These are phyloP conservation scores for Verticillium isaacii DNA, from an alignment of 2,329 filamentous ascomycete genomes.

Conservation along the genomic window DNA sequence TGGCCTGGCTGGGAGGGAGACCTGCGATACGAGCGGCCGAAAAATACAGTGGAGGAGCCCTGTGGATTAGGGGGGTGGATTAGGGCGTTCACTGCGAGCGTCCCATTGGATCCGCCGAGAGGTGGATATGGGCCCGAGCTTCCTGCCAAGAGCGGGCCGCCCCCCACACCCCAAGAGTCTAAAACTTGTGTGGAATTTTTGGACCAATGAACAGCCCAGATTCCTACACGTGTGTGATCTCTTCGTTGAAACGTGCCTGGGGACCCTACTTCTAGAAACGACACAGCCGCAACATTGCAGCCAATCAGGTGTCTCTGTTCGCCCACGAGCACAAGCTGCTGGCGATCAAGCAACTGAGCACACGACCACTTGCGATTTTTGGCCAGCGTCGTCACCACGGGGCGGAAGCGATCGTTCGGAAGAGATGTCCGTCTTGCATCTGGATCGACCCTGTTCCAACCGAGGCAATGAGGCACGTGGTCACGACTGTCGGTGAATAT, in stretches of 20 bases:
- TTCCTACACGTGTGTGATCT: not conserved
- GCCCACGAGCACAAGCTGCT: not conserved
- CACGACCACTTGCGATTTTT: not conserved
- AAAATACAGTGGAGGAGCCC: not conserved
- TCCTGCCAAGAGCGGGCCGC: not conserved
- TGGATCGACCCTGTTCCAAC: not conserved
- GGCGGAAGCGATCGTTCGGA: not conserved
- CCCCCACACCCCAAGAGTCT: not conserved
- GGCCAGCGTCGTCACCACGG: not conserved
- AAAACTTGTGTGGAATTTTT: not conserved
- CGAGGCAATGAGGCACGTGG: not conserved
- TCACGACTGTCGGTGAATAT: not conserved
- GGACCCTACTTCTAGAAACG: not conserved
- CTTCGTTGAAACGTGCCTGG: not conserved
- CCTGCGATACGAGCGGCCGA: not conserved
- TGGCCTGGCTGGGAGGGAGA: not conserved
- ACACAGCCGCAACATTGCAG: not conserved
- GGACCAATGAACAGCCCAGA: not conserved
- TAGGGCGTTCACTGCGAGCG: not conserved
- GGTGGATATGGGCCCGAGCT: not conserved
- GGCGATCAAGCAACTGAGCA: not conserved
- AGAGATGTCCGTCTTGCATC: not conserved
- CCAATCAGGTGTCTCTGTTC: not conserved
- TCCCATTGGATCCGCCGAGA: not conserved
- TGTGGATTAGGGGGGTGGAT: not conserved